Conservation (phyloP, 2,329 filamentous ascomycete species). For the Ophiostoma ips region DNA sequence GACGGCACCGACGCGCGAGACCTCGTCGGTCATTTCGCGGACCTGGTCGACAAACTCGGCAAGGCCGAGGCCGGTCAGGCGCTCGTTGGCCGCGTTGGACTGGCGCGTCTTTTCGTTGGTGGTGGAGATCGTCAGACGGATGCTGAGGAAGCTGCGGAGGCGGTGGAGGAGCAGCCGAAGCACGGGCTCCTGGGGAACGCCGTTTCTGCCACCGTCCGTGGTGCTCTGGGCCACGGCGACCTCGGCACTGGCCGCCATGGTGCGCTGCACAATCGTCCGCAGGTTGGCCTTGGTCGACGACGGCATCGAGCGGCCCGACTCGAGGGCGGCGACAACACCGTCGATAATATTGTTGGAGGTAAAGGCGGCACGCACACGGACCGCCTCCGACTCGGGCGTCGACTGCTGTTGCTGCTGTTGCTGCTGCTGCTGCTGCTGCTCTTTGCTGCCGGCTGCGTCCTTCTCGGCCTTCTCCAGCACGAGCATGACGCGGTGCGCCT, state of each 20-base stretch:
- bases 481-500: slow-evolving; percentile 56
- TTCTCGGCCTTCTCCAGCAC: slow-evolving; percentile 42
- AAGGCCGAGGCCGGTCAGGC: slow-evolving; percentile 53
- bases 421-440: slow-evolving; percentile 12
- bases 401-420: not conserved
- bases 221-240: slow-evolving; percentile 21
- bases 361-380: not conserved
- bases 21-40: slow-evolving; percentile 53
- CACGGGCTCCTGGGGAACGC: slow-evolving; percentile 39
- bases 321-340: slow-evolving; percentile 48
- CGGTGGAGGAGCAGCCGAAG: slow-evolving; percentile 55
- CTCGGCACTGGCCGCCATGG: slow-evolving; percentile 36
- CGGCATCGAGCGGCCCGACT: slow-evolving; percentile 50
- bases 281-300: slow-evolving; percentile 46
- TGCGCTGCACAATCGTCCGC: slow-evolving; percentile 41
- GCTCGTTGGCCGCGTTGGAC: slow-evolving; percentile 54
- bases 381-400: not conserved
- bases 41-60: slow-evolving; percentile 61
- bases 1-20: slow-evolving; percentile 50
- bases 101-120: slow-evolving; percentile 57
- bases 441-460: slow-evolving; percentile 17
- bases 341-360: slow-evolving; percentile 33
- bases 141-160: slow-evolving; percentile 51
- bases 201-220: slow-evolving; percentile 12
- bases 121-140: slow-evolving; percentile 49